Base-by-base conservation (phyloP, 345 rosid species). In the Physaria fendleri region DNA sequence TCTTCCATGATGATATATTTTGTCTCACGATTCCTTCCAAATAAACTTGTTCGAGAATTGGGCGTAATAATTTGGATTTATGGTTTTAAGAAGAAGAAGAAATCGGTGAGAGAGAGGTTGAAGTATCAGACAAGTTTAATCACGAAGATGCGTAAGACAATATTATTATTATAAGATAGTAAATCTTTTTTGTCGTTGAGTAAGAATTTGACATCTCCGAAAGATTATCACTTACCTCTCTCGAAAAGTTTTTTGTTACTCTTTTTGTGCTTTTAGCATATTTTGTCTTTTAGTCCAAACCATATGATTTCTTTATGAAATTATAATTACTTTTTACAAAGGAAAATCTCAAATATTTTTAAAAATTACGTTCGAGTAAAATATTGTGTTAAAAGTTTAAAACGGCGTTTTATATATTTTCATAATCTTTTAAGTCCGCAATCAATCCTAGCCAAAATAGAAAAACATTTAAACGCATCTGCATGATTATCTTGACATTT, bases 111-210 rank as follows among this genome's bases (percentile, higher is more conserved):
- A 35, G 39, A 40, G 5, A 23, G 2, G 2, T 18, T 49, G 5
- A 44, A 65, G 62, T 24, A 42, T 65, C 55, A 34, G 38, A 10
- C 50, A 14, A 10, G 51, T 45, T 30, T 45, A 12, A 22, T 47
- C 13, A 23, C 25, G 5, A 30, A 62, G 12, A 15, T 11, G 10
- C 5, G 35, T 46, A 35, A 16, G 12, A 18, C 17, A 34, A 8
- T 42, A 6, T 30, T 13, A 34, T 34, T 15, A 21, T 30, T 15
- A 16, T 39, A 20, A 12, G 15, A 32, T 2, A 27, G 15, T 23
- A n/a, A n/a, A n/a, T n/a, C n/a, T n/a, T 23, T n/a, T 38, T 53
- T 54, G 62, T 54, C 53, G 52, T 40, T 8, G 11, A 14, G 44
- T 42, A 16, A 4, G 0, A 17, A 32, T 23, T 43, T 50, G 49